These are phyloP conservation scores for Sphagnurus paluster DNA, from an alignment of 1,284 basidiomycete genomes.

Conservation along the genomic window DNA sequence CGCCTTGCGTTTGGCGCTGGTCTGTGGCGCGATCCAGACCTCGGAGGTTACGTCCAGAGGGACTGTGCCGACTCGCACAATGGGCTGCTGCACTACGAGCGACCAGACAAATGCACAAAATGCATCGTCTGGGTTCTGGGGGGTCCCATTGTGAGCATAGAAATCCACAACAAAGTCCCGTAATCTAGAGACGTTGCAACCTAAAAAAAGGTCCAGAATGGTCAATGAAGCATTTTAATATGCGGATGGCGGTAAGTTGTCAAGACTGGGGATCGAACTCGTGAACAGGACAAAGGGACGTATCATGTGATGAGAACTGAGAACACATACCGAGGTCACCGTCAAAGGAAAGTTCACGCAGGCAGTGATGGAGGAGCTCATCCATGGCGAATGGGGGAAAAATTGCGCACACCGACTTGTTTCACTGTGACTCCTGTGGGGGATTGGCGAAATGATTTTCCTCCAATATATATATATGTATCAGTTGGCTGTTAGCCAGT, in stretches of 20 bases:
- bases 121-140: conserved; percentile 66
- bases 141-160: conserved; percentile 44
- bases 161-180: conserved; percentile 68
- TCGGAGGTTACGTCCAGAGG: conserved; percentile 58
- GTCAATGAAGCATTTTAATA: conserved; percentile 4
- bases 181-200: conserved; percentile 69
- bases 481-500: too few relatives aligned
- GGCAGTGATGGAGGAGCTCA: conserved; percentile 31
- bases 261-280: conserved; percentile 46
- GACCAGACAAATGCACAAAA: conserved; percentile 84
- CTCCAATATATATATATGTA: conserved; percentile 1
- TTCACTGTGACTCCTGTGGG: background rate
- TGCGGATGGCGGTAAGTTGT: conserved; percentile 21
- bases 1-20: conserved; percentile 61
- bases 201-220: conserved; percentile 34
- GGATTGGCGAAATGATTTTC: background rate
- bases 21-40: conserved; percentile 75
- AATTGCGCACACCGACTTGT: background rate
- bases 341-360: conserved; percentile 32
- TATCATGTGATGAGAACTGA: conserved; percentile 32
- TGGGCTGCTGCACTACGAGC: conserved; percentile 68
- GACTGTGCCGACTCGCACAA: conserved; percentile 67
- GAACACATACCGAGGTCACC: conserved; percentile 43
- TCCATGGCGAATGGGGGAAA: conserved; percentile 22
- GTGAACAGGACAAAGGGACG: conserved; percentile 15